Base-by-base conservation (phyloP, 75 land plant species). In the Pinus albicaulis region DNA sequence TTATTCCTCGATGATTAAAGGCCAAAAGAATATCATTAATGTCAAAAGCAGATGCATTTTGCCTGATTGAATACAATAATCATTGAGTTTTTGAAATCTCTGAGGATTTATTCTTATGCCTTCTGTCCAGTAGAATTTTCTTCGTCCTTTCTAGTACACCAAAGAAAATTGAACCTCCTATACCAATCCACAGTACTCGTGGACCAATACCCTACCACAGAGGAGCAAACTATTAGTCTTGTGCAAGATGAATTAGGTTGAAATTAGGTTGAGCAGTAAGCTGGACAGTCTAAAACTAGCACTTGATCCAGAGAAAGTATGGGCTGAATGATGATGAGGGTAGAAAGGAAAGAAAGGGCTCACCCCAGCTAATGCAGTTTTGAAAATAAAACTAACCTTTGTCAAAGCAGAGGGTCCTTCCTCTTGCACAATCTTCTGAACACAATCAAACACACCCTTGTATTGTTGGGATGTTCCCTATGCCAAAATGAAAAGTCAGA, bases 121-220 rank as follows among this genome's bases (percentile, higher is more conserved):
- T 86, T 72, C 83, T 82, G 64, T 78, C 78, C n/a, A 74, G 78
- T 36, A 96, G 87, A 7, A 87, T 13, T 73, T 78, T 79, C 75
- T 97, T 97, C 17, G 99, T 91, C 77, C 92, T 94, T 79, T 97
- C 99, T 22, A 97, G 86, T 36, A 91, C 99, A 22, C 93, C 95
- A 84, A 97, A 97, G 77, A 97, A 97, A 52, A 97, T 97, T 36
- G 98, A 95, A 36, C 99, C 99, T 72, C 99, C 99, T 78, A 97
- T 95, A 20, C 99, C 99, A 78, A 97, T 97, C 99, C 99, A 97
- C 76, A 95, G 58, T 15, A 97, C 99, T 78, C 99, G 84, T 16
- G 99, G 99, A 20, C 92, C 93, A 76, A 97, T 89, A 23, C 99
- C 99, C 98, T 97, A 78, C 86, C 72, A 12, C 14, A 44, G 6